Conservation (phyloP, 208 protist genomes). For the Acanthamoeba sp. region DNA sequence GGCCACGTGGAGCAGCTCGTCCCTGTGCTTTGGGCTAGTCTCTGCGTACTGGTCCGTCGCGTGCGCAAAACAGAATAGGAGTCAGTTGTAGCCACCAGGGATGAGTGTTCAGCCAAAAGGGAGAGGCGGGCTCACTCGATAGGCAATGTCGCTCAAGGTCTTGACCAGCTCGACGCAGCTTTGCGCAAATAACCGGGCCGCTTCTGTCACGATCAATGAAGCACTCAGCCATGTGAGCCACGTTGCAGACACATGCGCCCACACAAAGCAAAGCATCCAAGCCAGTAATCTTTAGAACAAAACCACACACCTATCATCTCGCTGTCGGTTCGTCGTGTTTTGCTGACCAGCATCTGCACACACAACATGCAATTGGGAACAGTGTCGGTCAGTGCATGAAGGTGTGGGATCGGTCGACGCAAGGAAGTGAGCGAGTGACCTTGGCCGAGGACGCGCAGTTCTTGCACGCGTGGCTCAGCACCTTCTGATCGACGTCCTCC, state of each 20-base stretch:
- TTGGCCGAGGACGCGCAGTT: constrained; percentile 18
- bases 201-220: constrained; percentile 13
- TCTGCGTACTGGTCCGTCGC: neutral
- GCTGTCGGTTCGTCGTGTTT: neutral
- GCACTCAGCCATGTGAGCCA: too few relatives aligned
- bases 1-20: neutral
- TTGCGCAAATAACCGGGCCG: neutral
- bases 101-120: too few relatives aligned
- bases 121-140: neutral
- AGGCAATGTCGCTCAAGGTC: constrained; percentile 16
- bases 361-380: neutral
- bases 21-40: neutral
- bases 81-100: neutral
- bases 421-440: neutral
- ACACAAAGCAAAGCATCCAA: too few relatives aligned
- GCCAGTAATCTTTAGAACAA: too few relatives aligned
- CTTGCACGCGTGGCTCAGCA: constrained; percentile 16
- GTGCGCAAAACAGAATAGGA: neutral
- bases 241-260: too few relatives aligned
- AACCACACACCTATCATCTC: constrained; percentile 13
- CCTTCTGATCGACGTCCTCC: constrained; percentile 36
- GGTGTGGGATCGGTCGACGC: too few relatives aligned
- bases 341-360: constrained; percentile 2
- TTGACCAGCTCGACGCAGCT: constrained; percentile 17
- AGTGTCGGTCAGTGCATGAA: neutral